Base-by-base conservation (phyloP, 805 yeast genomes). In the Kuraishia capsulata region DNA sequence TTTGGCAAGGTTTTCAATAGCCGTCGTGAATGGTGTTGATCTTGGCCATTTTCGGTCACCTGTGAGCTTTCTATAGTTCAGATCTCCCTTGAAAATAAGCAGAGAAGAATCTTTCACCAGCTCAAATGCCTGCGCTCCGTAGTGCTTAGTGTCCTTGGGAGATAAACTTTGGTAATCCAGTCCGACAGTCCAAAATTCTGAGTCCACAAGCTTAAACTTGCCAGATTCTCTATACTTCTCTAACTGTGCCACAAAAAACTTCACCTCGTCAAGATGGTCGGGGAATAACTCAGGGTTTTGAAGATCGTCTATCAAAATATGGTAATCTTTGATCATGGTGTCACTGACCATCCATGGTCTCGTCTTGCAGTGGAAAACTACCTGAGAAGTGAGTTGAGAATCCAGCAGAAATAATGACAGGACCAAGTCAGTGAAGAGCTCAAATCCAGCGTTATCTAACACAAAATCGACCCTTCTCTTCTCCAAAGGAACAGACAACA, bases 291-390 rank as follows among this genome's bases (percentile, higher is more conserved):
- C 35, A 4, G 64, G 48, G 48, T 80, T 73, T 20, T 51, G 55
- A 48, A 89, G 61, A 50, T 84, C 85, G 10, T 59, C 48, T 14
- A 85, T 45, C 38, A 86, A 64, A 23, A 69, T 53, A 34, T 67
- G 65, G 43, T 86, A 77, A 61, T 92, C 99, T 51, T 78, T 78
- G 21, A 85, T 74, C 77, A 88, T 78, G 6, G 92, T 94, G 59
- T 92, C 99, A 48, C 96, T 85, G 16, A 92, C 97, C 81, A 92
- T 90, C 94, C 97, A 92, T 25, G 97, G 97, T 42, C 88, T 73
- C 37, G 78, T 76, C 59, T 92, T 92, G 46, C 95, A 87, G 59
- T 92, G 98, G 44, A 89, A 67, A 16, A 77, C 80, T 43, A 90
- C 75, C 40, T 72, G 64, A 18, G 65, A 62, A 13, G 76, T 79